phyloP scores from a whole-genome alignment of 2,329 filamentous ascomycete genomes.

The Acrocalymma vagum region DNA sequence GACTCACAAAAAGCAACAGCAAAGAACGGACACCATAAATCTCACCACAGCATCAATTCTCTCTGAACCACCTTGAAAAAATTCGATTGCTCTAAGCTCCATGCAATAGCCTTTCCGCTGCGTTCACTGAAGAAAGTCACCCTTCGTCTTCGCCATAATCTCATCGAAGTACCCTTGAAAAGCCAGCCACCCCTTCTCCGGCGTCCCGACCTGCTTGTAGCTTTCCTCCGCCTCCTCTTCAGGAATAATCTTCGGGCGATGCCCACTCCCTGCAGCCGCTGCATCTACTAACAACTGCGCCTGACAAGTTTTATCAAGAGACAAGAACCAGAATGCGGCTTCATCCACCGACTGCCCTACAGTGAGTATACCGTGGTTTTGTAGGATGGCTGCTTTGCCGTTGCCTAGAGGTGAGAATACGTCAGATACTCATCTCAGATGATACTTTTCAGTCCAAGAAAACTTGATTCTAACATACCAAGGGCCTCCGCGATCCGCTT shows the following conservation, averaged over 20 bases:
- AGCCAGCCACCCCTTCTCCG: conserved; percentile 62
- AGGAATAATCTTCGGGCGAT: conserved; percentile 51
- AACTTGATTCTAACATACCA: conserved; percentile 19
- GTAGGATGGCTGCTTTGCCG: conserved; percentile 48
- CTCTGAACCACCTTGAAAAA: too few species aligned
- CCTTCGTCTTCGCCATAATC: conserved; percentile 59
- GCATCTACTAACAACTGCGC: conserved; percentile 56
- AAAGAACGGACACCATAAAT: too few species aligned
- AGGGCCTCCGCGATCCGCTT: conserved; percentile 52
- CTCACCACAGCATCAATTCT: too few species aligned
- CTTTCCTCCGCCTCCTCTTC: conserved; percentile 51
- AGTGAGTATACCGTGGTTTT: conserved; percentile 52
- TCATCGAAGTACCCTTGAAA: conserved; percentile 65
- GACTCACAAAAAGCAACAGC: too few species aligned
- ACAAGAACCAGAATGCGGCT: conserved; percentile 57
- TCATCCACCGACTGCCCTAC: conserved; percentile 52
- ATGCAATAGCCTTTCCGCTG: background rate
- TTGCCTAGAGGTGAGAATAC: conserved; percentile 16
- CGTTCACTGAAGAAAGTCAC: conserved; percentile 57
- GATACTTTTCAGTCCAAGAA: background rate
- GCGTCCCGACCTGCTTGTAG: conserved; percentile 53
- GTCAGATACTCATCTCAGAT: too few species aligned
- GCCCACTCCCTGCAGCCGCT: conserved; percentile 43
- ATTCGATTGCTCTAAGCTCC: too few species aligned
- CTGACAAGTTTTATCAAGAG: conserved; percentile 56